Conservation (phyloP, 495 filamentous ascomycete species). For the Letharia columbiana region DNA sequence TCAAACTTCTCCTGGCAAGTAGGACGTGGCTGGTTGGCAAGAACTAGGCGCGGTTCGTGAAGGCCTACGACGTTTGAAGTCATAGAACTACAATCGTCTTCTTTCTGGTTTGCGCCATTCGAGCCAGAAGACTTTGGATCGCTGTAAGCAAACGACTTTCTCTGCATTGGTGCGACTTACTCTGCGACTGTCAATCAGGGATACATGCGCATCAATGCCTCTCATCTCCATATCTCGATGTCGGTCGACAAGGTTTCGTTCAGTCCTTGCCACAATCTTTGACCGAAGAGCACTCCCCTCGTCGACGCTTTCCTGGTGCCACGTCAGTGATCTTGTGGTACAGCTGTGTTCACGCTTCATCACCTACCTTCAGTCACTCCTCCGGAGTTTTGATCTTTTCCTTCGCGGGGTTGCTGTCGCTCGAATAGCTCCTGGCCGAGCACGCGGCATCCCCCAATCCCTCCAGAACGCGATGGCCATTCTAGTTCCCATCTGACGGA, state of each 20-base stretch:
- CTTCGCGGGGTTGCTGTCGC: too few species aligned
- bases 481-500: too few species aligned
- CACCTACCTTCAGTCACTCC: too few species aligned
- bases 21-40: slow-evolving; percentile 67
- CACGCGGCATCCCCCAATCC: too few species aligned
- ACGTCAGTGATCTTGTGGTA: too few species aligned
- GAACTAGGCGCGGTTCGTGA: slow-evolving; percentile 33
- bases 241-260: background rate
- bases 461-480: background rate
- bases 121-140: background rate
- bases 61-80: background rate
- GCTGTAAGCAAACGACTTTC: background rate
- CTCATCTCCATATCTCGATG: background rate
- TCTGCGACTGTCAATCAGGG: background rate
- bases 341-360: too few species aligned
- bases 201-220: background rate
- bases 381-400: too few species aligned
- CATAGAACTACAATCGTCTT: background rate
- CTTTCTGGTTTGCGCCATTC: background rate
- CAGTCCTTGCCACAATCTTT: background rate
- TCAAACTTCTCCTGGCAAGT: slow-evolving; percentile 95
- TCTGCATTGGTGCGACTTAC: background rate
- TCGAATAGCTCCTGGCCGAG: too few species aligned
- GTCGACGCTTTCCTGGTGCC: too few species aligned
- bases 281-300: too few species aligned